phyloP scores from a whole-genome alignment of 768 basidiomycete species.

The Cystoderma amianthinum region DNA sequence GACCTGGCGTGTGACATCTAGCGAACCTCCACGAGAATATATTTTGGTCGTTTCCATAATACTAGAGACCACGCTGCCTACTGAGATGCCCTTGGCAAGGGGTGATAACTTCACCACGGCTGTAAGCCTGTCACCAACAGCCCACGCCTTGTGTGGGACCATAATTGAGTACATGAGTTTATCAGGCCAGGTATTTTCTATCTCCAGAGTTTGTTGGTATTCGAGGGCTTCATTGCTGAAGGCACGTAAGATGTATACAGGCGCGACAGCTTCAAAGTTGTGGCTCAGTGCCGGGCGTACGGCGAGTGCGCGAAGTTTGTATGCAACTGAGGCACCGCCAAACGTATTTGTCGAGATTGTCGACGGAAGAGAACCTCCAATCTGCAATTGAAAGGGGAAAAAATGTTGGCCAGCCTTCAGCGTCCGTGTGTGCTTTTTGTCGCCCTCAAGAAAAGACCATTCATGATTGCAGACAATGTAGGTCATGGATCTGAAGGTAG shows the following conservation, averaged over 20 bases:
- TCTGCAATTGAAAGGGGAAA: slow-evolving; percentile 86
- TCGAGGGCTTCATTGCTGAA: slow-evolving; percentile 82
- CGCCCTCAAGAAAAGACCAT: slow-evolving; percentile 89
- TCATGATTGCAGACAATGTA: slow-evolving; percentile 76
- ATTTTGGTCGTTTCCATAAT: slow-evolving; percentile 74
- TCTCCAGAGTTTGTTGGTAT: slow-evolving; percentile 92
- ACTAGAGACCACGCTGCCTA: slow-evolving; percentile 58
- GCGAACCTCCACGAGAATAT: slow-evolving; percentile 41
- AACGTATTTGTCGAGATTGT: slow-evolving; percentile 48
- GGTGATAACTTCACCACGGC: slow-evolving; percentile 85
- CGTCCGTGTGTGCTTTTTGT: slow-evolving; percentile 73
- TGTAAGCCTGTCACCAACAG: slow-evolving; percentile 79
- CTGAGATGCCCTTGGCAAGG: slow-evolving; percentile 73
- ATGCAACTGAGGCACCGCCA: slow-evolving; percentile 65
- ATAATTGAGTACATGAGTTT: slow-evolving; percentile 96
- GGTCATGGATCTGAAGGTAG: slow-evolving; percentile 38
- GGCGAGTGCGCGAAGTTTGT: slow-evolving; percentile 87
- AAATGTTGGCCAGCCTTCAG: slow-evolving; percentile 93
- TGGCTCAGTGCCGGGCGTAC: slow-evolving; percentile 59
- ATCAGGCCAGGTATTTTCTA: slow-evolving; percentile 95
- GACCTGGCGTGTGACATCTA: slow-evolving; percentile 57
- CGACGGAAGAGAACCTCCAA: slow-evolving; percentile 84
- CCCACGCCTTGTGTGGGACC: slow-evolving; percentile 94
- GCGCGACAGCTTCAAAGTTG: slow-evolving; percentile 51
- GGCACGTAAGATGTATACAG: slow-evolving; percentile 65